phyloP scores from a whole-genome alignment of 345 rosid genomes.

The Anacardium occidentale region DNA sequence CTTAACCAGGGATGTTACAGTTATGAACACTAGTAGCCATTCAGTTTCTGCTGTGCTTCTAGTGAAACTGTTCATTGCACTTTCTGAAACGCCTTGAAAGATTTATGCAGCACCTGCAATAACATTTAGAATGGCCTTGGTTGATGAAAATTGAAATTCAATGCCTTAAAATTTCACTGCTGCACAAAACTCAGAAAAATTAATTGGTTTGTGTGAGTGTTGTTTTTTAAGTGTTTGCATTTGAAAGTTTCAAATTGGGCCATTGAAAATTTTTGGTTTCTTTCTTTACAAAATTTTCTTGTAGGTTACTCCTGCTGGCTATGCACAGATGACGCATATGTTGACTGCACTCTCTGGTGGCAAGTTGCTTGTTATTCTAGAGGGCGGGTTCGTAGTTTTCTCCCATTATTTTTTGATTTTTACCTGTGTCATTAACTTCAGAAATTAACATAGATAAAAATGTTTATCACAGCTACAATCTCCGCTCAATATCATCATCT shows the following conservation, averaged over 20 bases:
- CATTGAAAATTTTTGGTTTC: neutral
- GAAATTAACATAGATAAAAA: slow-evolving; percentile 1
- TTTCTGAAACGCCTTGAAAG: neutral
- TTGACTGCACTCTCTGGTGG: slow-evolving; percentile 57
- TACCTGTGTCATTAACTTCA: neutral
- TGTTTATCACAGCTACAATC: slow-evolving; percentile 72
- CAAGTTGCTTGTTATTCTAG: slow-evolving; percentile 91
- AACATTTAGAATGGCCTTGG: neutral
- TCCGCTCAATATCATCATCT: slow-evolving; percentile 94
- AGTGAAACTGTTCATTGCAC: neutral
- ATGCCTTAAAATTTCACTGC: neutral
- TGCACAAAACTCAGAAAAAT: neutral
- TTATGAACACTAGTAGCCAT: neutral
- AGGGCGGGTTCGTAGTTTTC: slow-evolving; percentile 78
- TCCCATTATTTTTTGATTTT: neutral
- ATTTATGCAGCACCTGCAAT: slow-evolving; percentile 1
- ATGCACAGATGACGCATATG: slow-evolving; percentile 84
- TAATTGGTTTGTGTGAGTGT: neutral
- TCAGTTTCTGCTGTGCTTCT: neutral
- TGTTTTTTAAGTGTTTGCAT: slow-evolving; percentile 3
- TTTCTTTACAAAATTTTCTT: neutral
- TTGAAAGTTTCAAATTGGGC: neutral
- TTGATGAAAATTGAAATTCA: slow-evolving; percentile 2
- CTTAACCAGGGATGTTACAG: neutral
- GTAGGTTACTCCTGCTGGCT: slow-evolving; percentile 90